Evolutionary conservation across 1,284 basidiomycete genomes (phyloP), one percentile per base, ranked within the genome.

Genomic region (Ustilago tritici): DNA sequence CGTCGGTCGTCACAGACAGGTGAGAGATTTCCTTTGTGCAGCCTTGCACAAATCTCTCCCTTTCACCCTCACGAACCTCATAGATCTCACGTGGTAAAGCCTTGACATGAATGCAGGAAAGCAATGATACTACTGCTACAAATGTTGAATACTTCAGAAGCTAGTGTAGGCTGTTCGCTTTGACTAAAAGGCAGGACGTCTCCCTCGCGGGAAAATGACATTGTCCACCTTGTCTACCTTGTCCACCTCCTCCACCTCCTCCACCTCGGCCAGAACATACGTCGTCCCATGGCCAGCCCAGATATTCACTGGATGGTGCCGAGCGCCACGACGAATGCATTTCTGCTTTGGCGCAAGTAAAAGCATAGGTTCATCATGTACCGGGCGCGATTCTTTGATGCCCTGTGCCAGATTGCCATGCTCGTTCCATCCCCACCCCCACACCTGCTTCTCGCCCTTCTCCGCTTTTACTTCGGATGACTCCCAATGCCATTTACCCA

Each of bases 341-440:
- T 46, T 46, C 43, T 19, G 43, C 43, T 46, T 46, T 7, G 43
- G n/a, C 14, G 43, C n/a, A 15, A 46, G 43, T 8, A 46, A 4
- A 46, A 50, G 46, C 9, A 65, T 61, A 34, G 73, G 61, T 19
- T 53, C 40, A 38, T 64, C 34, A 36, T 70, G 67, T 62, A 73
- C 76, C 66, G 55, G 58, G 34, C 70, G 66, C 60, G 77, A 75
- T 40, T 71, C 58, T 50, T 19, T 28, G 23, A 28, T 28, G 47
- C 68, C 70, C 50, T 78, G 78, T 46, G 78, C 78, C 10, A 80
- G 60, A 54, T 80, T 80, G 54, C 78, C 78, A 60, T 80, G 78
- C 60, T 80, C 78, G 59, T 78, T 80, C 78, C 78, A 75, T 28
- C 78, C 76, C 56, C 61, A 76, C 2, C 69, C 76, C 76, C 72